Base-by-base conservation (phyloP, 1,284 basidiomycete genomes). In the Naganishia cerealis region DNA sequence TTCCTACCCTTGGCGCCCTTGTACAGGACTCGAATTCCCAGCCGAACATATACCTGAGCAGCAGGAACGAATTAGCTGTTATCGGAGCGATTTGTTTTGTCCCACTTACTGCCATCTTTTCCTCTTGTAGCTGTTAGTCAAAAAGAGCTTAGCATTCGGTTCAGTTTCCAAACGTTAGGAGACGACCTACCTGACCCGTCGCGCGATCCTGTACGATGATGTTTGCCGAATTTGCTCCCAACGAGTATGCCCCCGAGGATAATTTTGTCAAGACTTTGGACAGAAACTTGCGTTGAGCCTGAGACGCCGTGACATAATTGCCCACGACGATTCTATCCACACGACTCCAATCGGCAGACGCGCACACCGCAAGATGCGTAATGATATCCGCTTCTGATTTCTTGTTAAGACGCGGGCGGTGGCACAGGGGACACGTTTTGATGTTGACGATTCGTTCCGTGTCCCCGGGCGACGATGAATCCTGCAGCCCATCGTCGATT, bases 231-330 rank as follows among this genome's bases (percentile, higher is more conserved):
- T 80, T 81, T n/a, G 94, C 94, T 8, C 94, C 94, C 38, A 97
- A 85, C 72, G 86, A 87, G 81, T 98, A 97, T 71, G 90, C 85
- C 1, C 94, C 94, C 70, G 86, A 85, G 0, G 89, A 89, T 2
- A 95, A 87, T 81, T 92, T 92, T 61, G 86, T 85, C 70, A 96
- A 84, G 52, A 96, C 85, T 82, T 91, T 94, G 68, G 91, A 93
- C 75, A 94, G 90, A 88, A 92, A 96, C 81, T 99, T 99, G 75
- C 95, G 85, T 81, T 97, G 94, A 65, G 96, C 95, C 81, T 99
- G 95, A 72, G 86, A 88, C 16, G 91, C 90, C 0, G 95, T 99
- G 1, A 98, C 94, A 74, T 93, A 99, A 76, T 94, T 95, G n/a
- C 90, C 88, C 18, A 94, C 93, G 38, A 94, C 87, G 71, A 96